phyloP scores from a whole-genome alignment of 192 early-diverging fungal species.

The Lunasporangiospora selenospora region DNA sequence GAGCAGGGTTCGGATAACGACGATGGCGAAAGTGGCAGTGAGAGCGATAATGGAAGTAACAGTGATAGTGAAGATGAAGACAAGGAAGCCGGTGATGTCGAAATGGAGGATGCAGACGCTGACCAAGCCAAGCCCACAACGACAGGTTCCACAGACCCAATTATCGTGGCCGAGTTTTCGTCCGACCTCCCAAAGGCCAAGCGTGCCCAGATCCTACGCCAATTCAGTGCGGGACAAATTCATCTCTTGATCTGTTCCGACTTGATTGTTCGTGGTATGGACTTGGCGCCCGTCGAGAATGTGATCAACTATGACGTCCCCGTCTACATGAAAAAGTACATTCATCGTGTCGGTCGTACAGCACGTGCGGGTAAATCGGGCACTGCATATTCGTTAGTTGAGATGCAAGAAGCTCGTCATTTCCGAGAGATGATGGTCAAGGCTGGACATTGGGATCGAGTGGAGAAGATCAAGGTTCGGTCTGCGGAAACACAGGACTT shows the following conservation, averaged over 20 bases:
- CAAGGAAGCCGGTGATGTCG: constrained; percentile 11
- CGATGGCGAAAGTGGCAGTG: not conserved
- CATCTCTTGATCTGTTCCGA: constrained; percentile 85
- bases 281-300: constrained; percentile 76
- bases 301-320: constrained; percentile 93
- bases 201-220: constrained; percentile 64
- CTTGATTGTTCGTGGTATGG: constrained; percentile 88
- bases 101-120: constrained; percentile 28
- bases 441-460: constrained; percentile 62
- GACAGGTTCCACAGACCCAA: not conserved
- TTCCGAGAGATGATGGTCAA: constrained; percentile 78
- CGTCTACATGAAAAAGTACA: constrained; percentile 81
- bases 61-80: constrained; percentile 1
- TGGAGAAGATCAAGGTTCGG: constrained; percentile 60
- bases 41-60: constrained; percentile 1
- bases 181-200: constrained; percentile 72
- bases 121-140: not conserved
- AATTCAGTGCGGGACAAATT: constrained; percentile 74
- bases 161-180: constrained; percentile 73
- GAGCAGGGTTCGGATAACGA: not conserved
- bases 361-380: constrained; percentile 90
- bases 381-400: constrained; percentile 76
- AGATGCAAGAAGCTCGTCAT: constrained; percentile 67
- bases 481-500: constrained; percentile 47
- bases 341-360: constrained; percentile 93